phyloP scores from a whole-genome alignment of 441 rosid genomes.

The Macaranga tanarius region DNA sequence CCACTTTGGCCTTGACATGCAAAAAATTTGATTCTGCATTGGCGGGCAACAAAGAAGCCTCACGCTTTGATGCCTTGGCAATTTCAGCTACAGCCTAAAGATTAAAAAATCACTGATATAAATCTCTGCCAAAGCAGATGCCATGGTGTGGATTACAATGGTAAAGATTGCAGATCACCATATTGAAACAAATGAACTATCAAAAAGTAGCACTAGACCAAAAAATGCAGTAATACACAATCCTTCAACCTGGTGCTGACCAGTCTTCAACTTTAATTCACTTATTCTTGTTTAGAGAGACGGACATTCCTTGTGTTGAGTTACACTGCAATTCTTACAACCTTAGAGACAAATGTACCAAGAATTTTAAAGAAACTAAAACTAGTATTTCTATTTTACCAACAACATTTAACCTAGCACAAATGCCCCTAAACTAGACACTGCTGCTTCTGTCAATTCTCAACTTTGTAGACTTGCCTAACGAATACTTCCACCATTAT shows the following conservation, averaged over 20 bases:
- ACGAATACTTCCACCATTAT: neutral
- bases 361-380: neutral
- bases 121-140: neutral
- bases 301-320: neutral
- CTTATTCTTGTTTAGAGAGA: neutral
- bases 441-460: neutral
- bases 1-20: slow-evolving; percentile 49
- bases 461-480: neutral
- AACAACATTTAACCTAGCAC: neutral
- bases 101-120: slow-evolving; percentile 15
- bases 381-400: neutral
- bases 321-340: neutral
- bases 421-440: neutral
- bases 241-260: neutral
- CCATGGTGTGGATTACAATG: neutral
- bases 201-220: slow-evolving; percentile 1
- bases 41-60: slow-evolving; percentile 59
- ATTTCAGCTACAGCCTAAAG: slow-evolving; percentile 81
- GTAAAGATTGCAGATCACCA: neutral
- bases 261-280: neutral
- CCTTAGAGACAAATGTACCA: neutral
- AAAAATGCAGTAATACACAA: neutral
- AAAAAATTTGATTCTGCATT: slow-evolving; percentile 48
- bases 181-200: slow-evolving; percentile 1
- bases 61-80: slow-evolving; percentile 64